Percentiles rank a stretch among this genome's conserved stretches.
phyloP scores from a whole-genome alignment of 2,329 filamentous ascomycete species.

The Aspergillus alliaceus region DNA sequence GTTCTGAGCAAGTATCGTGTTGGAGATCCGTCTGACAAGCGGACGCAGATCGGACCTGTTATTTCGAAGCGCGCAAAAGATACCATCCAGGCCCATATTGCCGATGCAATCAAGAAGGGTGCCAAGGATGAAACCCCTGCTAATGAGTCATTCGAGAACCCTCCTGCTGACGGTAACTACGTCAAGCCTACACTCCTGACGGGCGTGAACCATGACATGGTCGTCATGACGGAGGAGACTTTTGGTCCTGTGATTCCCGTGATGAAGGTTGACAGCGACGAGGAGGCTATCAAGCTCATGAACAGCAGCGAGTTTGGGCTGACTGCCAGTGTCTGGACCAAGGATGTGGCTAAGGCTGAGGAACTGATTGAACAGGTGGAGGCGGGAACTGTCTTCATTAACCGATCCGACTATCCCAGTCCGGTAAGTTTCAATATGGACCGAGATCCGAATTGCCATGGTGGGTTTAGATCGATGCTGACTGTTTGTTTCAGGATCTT shows the following conservation, averaged over 20 bases:
- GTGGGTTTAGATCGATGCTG: neutral
- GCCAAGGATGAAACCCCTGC: conserved; percentile 81
- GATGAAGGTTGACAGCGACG: conserved; percentile 79
- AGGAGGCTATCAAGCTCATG: conserved; percentile 81
- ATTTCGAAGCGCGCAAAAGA: conserved; percentile 77
- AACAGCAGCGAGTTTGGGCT: conserved; percentile 93
- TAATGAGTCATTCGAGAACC: conserved; percentile 72
- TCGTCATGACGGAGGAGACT: conserved; percentile 89
- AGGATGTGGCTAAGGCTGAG: conserved; percentile 73
- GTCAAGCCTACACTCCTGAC: conserved; percentile 82
- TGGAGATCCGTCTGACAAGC: conserved; percentile 79
- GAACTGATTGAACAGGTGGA: conserved; percentile 78
- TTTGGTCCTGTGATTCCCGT: conserved; percentile 92
- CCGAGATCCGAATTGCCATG: neutral
- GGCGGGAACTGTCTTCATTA: conserved; percentile 94
- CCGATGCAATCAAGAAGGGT: conserved; percentile 79
- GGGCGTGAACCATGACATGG: conserved; percentile 78
- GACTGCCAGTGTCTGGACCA: conserved; percentile 97
- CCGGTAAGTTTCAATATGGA: conserved; percentile 63
- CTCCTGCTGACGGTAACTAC: conserved; percentile 80
- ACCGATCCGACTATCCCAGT: conserved; percentile 87
- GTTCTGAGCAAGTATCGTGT: conserved; percentile 80
- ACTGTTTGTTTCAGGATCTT: conserved; percentile 62
- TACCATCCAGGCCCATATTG: conserved; percentile 74
- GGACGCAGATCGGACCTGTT: conserved; percentile 83